Evolutionary conservation across 2,329 filamentous ascomycete species (phyloP).

Genomic region (Cladobotryum mycophilum): DNA sequence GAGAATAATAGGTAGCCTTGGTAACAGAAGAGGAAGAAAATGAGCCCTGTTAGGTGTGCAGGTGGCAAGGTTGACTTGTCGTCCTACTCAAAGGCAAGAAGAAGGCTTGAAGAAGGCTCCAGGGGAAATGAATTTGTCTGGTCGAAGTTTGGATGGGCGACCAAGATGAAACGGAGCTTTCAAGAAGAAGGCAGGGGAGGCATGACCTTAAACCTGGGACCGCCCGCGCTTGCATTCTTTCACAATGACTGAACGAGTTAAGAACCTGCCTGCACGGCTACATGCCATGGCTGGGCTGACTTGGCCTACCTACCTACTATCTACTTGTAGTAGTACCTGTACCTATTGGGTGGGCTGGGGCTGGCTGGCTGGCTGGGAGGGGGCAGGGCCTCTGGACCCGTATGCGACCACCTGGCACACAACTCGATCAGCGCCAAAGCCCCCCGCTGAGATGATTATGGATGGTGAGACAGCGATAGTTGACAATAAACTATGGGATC

Average conservation of each 20-base stretch:
- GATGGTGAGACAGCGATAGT: too few species aligned
- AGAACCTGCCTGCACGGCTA: neutral
- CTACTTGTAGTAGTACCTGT: too few species aligned
- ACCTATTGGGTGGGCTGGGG: too few species aligned
- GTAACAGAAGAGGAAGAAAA: neutral
- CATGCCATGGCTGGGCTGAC: constrained; percentile 12
- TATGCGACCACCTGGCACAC: too few species aligned
- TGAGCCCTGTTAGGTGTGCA: constrained; percentile 3
- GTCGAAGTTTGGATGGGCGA: constrained; percentile 10
- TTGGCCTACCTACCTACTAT: neutral
- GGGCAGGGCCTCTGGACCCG: neutral
- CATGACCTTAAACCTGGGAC: constrained; percentile 3
- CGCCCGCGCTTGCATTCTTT: too few species aligned
- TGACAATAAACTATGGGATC: too few species aligned
- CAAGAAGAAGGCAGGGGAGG: constrained; percentile 9
- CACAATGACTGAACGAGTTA: neutral
- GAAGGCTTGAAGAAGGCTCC: neutral
- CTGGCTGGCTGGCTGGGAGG: too few species aligned
- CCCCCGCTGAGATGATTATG: neutral
- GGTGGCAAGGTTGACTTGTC: neutral
- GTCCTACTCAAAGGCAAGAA: too few species aligned
- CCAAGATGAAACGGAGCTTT: constrained; percentile 10
- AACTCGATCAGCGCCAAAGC: constrained; percentile 8
- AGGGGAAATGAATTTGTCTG: neutral
- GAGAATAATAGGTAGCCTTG: neutral